These are phyloP conservation scores for Paragyromitra xinjiangensis DNA, from an alignment of 495 filamentous ascomycete species.

Conservation along the genomic window DNA sequence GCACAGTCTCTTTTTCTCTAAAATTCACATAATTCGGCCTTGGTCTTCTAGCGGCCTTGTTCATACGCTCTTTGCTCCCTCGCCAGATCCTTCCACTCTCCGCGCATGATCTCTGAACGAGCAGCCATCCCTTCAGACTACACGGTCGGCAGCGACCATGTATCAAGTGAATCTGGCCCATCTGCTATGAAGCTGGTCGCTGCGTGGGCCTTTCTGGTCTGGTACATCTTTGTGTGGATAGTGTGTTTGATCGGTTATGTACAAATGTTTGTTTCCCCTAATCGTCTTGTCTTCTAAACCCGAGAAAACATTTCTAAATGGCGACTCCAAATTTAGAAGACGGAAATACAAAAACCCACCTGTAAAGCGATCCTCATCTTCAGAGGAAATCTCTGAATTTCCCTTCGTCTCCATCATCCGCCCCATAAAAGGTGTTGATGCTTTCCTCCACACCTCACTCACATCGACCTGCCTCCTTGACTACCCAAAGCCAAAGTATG, in stretches of 20 bases:
- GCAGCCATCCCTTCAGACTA: constrained; percentile 27
- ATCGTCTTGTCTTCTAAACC: background rate
- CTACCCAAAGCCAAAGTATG: constrained; percentile 80
- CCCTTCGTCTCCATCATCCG: constrained; percentile 94
- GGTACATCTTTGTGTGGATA: constrained; percentile 66
- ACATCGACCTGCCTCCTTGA: constrained; percentile 85
- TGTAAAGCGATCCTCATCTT: constrained; percentile 41
- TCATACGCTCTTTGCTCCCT: constrained; percentile 2
- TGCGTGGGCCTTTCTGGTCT: constrained; percentile 67
- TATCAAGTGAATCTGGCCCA: background rate
- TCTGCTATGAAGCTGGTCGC: background rate
- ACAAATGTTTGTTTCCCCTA: constrained; percentile 65
- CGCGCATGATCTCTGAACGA: constrained; percentile 31
- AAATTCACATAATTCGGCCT: background rate
- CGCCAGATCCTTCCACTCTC: background rate
- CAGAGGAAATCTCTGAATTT: constrained; percentile 54
- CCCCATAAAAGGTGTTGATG: constrained; percentile 91
- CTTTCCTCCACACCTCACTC: constrained; percentile 88
- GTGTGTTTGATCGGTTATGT: constrained; percentile 69
- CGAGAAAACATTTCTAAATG: constrained; percentile 4
- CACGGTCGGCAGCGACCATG: constrained; percentile 8
- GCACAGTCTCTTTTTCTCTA: background rate
- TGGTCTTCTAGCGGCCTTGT: background rate
- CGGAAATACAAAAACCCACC: constrained; percentile 33
- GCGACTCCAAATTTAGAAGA: constrained; percentile 15